Percentiles rank a stretch among this genome's conserved stretches.
Conservation (phyloP, 805 yeast genomes). For the Danielia reshetovae region DNA sequence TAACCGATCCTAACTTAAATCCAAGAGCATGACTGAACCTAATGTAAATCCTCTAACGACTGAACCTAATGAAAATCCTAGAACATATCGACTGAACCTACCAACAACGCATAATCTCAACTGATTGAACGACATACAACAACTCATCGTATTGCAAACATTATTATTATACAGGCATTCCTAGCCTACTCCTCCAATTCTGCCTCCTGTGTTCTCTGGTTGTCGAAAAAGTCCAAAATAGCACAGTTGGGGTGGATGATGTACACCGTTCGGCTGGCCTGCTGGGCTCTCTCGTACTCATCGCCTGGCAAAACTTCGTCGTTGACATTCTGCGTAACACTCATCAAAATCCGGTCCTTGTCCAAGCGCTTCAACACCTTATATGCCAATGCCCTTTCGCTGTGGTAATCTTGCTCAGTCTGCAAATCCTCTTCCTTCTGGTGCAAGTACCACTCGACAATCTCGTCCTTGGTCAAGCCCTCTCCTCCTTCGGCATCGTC, state of each 20-base stretch:
- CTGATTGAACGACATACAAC: too few species aligned
- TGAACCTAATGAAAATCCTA: too few species aligned
- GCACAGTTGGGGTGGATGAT: conserved; percentile 79
- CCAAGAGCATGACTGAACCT: too few species aligned
- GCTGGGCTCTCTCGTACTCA: conserved; percentile 8
- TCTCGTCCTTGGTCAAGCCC: conserved; percentile 64
- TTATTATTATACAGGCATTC: too few species aligned
- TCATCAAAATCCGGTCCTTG: conserved; percentile 78
- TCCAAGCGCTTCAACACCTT: conserved; percentile 82
- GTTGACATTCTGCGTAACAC: conserved; percentile 32
- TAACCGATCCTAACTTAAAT: too few species aligned
- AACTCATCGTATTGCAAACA: too few species aligned
- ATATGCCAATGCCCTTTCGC: conserved; percentile 64
- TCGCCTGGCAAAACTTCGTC: conserved; percentile 22
- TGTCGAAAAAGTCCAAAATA: conserved; percentile 59
- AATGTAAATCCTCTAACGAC: too few species aligned
- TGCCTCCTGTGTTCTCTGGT: conserved; percentile 11
- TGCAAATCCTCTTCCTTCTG: conserved; percentile 68
- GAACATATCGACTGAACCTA: too few species aligned
- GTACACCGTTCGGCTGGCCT: conserved; percentile 27
- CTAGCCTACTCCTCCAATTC: conserved; percentile 3
- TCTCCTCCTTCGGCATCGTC: conserved; percentile 44
- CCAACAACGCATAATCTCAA: too few species aligned
- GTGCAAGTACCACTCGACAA: conserved; percentile 78
- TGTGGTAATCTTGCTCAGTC: conserved; percentile 65